Evolutionary conservation across 2,329 filamentous ascomycete species (phyloP).

Genomic region (Spiromastix sp.): DNA sequence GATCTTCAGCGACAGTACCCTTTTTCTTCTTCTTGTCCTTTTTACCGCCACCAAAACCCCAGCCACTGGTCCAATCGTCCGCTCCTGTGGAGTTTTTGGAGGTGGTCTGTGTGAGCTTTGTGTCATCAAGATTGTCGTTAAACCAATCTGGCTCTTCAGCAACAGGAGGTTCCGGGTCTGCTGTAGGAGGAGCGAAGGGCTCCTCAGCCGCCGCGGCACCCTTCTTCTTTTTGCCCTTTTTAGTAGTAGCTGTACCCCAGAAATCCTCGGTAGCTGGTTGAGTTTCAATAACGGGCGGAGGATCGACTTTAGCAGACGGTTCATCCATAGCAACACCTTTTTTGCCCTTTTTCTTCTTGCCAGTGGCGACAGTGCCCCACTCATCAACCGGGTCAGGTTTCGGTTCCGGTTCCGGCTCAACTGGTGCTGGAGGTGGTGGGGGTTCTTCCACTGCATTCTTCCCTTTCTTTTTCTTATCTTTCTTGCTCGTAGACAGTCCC

Average conservation of each 20-base stretch:
- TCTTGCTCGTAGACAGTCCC: conserved; percentile 1
- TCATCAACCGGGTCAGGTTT: conserved; percentile 22
- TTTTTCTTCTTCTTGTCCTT: conserved; percentile 30
- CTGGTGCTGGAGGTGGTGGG: conserved; percentile 13
- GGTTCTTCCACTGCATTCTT: conserved; percentile 31
- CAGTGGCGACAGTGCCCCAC: conserved; percentile 18
- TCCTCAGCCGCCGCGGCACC: conserved; percentile 12
- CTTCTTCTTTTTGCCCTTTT: conserved; percentile 23
- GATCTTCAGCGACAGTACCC: conserved; percentile 16
- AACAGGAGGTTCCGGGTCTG: conserved; percentile 8
- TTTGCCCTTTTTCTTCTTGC: conserved; percentile 23
- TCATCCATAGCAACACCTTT: conserved; percentile 13
- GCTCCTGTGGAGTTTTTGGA: conserved; percentile 15
- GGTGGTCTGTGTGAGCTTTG: conserved; percentile 14
- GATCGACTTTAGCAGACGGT: conserved; percentile 8
- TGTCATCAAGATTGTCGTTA: conserved; percentile 9
- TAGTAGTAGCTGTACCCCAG: conserved; percentile 18
- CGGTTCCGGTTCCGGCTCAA: conserved; percentile 13
- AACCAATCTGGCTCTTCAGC: conserved; percentile 22
- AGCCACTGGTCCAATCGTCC: conserved; percentile 12
- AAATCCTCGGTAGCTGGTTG: conserved; percentile 18
- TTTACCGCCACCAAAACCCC: conserved; percentile 21
- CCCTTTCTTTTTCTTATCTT: conserved; percentile 32
- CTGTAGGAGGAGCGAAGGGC: conserved; percentile 4
- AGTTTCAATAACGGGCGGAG: conserved; percentile 17